These are phyloP conservation scores for Coemansia sp. DNA, from an alignment of 192 early-diverging fungal genomes.

Conservation along the genomic window DNA sequence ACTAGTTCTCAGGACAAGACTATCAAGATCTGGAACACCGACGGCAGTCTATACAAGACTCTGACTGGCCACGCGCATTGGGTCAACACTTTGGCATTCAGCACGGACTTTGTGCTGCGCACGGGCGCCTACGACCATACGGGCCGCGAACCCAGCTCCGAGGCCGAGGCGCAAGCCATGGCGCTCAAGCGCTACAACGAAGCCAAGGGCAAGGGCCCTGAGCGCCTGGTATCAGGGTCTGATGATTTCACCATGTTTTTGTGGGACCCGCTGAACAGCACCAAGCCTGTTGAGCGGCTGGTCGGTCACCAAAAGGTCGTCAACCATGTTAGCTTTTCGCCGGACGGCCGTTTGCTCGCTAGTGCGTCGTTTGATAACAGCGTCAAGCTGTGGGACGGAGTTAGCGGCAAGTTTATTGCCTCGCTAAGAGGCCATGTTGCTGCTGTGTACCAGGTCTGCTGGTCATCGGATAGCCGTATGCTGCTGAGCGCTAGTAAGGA, in stretches of 20 bases:
- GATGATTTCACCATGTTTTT: slow-evolving; percentile 98
- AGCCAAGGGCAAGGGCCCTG: slow-evolving; percentile 66
- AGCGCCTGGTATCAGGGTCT: slow-evolving; percentile 87
- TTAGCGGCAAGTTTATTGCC: slow-evolving; percentile 84
- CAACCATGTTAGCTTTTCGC: slow-evolving; percentile 92
- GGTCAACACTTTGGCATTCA: slow-evolving; percentile 93
- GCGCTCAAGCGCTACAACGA: slow-evolving; percentile 81
- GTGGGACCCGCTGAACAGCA: slow-evolving; percentile 84
- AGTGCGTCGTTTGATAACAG: slow-evolving; percentile 96
- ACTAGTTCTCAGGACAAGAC: slow-evolving; percentile 91
- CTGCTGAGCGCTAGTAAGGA: slow-evolving; percentile 88
- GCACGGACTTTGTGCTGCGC: slow-evolving; percentile 87
- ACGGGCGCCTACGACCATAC: slow-evolving; percentile 93
- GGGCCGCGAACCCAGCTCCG: slow-evolving; percentile 58
- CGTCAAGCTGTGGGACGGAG: slow-evolving; percentile 96
- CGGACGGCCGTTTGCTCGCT: slow-evolving; percentile 85
- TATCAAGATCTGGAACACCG: slow-evolving; percentile 91
- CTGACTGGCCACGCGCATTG: slow-evolving; percentile 94
- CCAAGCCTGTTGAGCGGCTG: slow-evolving; percentile 81
- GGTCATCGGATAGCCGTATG: slow-evolving; percentile 92
- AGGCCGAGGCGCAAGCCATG: slow-evolving; percentile 69
- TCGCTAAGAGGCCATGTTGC: slow-evolving; percentile 95
- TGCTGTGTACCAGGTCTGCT: slow-evolving; percentile 95
- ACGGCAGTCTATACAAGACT: slow-evolving; percentile 82
- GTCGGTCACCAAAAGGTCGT: slow-evolving; percentile 96